phyloP scores from a whole-genome alignment of 352 stramenopile species.

The Peronospora belbahrii region DNA sequence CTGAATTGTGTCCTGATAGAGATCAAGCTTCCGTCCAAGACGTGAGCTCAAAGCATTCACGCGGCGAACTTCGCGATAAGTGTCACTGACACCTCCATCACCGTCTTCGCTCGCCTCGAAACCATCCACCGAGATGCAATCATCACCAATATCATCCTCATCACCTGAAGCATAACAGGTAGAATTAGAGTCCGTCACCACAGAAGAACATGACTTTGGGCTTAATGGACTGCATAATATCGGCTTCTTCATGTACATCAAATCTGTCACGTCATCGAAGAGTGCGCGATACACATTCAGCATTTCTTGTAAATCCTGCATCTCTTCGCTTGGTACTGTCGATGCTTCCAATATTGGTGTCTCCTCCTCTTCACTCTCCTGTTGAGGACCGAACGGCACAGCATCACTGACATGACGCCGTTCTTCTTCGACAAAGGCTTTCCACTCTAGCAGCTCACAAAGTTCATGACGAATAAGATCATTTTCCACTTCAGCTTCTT shows the following conservation, averaged over 20 bases:
- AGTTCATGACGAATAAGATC: constrained; percentile 58
- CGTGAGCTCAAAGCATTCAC: constrained; percentile 47
- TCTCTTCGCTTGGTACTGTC: constrained; percentile 27
- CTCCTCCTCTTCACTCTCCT: constrained; percentile 15
- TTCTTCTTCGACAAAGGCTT: constrained; percentile 49
- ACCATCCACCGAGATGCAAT: constrained; percentile 26
- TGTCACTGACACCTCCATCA: constrained; percentile 22
- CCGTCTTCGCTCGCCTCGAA: constrained; percentile 31
- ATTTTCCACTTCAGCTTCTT: constrained; percentile 62
- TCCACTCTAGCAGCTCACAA: constrained; percentile 69
- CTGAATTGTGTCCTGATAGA: constrained; percentile 64
- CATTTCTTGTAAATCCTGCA: constrained; percentile 46
- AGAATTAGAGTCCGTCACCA: constrained; percentile 57
- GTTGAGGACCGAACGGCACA: constrained; percentile 10
- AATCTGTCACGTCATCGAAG: constrained; percentile 49
- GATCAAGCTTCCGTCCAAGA: constrained; percentile 62
- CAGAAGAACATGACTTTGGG: constrained; percentile 52
- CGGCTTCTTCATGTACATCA: constrained; percentile 48
- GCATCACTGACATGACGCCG: constrained; percentile 28
- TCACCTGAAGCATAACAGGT: constrained; percentile 53
- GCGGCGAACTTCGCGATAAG: constrained; percentile 51
- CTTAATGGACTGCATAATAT: constrained; percentile 37
- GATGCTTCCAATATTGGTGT: constrained; percentile 16
- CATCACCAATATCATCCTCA: constrained; percentile 33
- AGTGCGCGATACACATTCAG: constrained; percentile 64